Base-by-base conservation (phyloP, 2,329 filamentous ascomycete species). In the Colletotrichum sansevieriae region DNA sequence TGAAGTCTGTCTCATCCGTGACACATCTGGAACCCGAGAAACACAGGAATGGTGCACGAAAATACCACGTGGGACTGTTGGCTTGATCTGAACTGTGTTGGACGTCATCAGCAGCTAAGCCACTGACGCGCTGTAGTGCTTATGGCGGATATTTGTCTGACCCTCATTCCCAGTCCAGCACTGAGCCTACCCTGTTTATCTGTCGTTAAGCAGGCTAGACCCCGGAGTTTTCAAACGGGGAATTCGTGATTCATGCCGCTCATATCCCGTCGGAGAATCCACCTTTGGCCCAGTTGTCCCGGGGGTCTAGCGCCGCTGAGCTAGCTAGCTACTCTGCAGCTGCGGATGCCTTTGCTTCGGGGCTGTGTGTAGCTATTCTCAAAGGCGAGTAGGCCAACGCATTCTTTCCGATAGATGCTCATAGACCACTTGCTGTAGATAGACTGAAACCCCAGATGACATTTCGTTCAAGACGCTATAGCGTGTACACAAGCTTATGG, bases 21-120 rank as follows among this genome's bases (percentile, higher is more conserved):
- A 15, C 2, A 52, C 11, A 6, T 22, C 22, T 35, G 0, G 22
- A 2, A 51, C 25, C 25, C 7, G 25, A 13, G 37, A 11, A 10
- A 13, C 37, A 35, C 33, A 35, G 29, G 49, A 33, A 35, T 18
- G 15, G 8, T 52, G 25, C 8, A 52, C 29, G 13, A 52, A 2
- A 12, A 13, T 35, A 52, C n/a, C 15, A 52, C 13, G 25, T 0
- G 33, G n/a, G 22, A 3, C 29, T 52, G 13, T 10, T 18, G 25
- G 25, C 33, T 52, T 52, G 35, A 35, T 39, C 9, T 39, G 37
- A 13, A 33, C 20, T 8, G n/a, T 33, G 47, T 51, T 51, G 47
- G 22, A 22, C 49, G 49, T 25, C 15, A 33, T 29, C 1, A 52
- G 49, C 49, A 52, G 49, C 49, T 52, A 7, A 52, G 49, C 49